Conservation (phyloP, 176 grass and related monocot genomes). For the Calamus simplicifolius region DNA sequence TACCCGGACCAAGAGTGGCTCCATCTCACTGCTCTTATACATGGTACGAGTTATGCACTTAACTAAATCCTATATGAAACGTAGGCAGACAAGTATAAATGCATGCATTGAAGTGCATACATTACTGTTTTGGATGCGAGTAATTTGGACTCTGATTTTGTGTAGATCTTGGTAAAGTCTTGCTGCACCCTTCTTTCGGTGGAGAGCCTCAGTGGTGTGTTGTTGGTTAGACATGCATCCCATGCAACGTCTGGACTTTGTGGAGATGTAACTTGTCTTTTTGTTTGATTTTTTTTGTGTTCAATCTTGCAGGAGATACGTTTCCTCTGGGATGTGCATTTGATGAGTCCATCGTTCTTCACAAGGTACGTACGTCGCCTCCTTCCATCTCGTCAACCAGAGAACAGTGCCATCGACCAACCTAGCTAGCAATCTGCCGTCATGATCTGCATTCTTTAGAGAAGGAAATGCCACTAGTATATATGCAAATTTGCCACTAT, state of each 20-base stretch:
- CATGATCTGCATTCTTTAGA: too few species aligned
- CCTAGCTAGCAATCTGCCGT: too few species aligned
- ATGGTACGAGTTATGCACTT: conserved; percentile 25
- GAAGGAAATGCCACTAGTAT: too few species aligned
- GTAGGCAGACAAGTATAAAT: too few species aligned
- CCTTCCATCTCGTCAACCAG: too few species aligned
- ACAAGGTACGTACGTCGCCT: conserved; percentile 25
- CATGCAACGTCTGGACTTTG: not conserved
- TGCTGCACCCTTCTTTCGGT: conserved; percentile 30
- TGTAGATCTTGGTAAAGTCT: conserved; percentile 31
- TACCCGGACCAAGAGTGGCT: conserved; percentile 92
- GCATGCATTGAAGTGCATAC: too few species aligned
- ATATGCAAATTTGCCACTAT: too few species aligned
- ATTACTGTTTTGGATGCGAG: too few species aligned
- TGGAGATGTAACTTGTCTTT: not conserved
- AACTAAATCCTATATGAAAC: too few species aligned
- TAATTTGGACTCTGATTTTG: not conserved
- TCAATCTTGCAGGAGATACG: conserved; percentile 25
- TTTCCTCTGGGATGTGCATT: conserved; percentile 36
- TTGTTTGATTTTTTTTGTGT: not conserved
- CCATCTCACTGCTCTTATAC: conserved; percentile 89
- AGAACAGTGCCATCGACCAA: too few species aligned
- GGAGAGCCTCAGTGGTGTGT: conserved; percentile 35
- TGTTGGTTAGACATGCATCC: conserved; percentile 17
- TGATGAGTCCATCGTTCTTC: conserved; percentile 27